phyloP scores from a whole-genome alignment of 2,329 filamentous ascomycete species.

The Claviceps spartinae region DNA sequence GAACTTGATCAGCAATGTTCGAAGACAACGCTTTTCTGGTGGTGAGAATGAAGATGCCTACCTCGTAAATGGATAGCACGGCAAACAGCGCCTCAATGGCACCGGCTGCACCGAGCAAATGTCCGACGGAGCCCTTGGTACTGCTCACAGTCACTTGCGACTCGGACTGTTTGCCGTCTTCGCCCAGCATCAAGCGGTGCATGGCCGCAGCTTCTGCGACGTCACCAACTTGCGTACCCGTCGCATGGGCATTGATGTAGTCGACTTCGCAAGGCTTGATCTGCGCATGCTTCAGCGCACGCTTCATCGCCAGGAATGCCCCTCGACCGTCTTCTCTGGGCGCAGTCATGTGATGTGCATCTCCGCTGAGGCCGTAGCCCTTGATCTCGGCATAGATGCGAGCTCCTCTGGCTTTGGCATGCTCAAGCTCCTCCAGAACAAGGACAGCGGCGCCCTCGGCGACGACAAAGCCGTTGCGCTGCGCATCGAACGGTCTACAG shows the following conservation, averaged over 20 bases:
- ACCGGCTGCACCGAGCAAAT: constrained; percentile 82
- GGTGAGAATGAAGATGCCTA: constrained; percentile 27
- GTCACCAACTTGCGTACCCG: constrained; percentile 75
- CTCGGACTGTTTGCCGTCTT: constrained; percentile 48
- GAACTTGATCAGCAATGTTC: neutral
- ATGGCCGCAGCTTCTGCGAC: constrained; percentile 79
- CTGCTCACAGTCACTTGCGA: constrained; percentile 70
- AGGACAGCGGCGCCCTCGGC: constrained; percentile 83
- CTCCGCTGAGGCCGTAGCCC: constrained; percentile 82
- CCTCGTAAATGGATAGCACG: constrained; percentile 64
- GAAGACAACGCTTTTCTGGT: neutral
- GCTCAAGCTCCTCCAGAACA: constrained; percentile 79
- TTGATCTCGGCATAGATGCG: constrained; percentile 76
- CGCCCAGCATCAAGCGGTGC: constrained; percentile 58
- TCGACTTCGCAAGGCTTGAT: constrained; percentile 59
- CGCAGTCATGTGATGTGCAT: constrained; percentile 88
- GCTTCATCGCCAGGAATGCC: constrained; percentile 72
- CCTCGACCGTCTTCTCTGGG: constrained; percentile 72
- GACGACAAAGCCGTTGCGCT: constrained; percentile 77
- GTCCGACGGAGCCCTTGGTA: constrained; percentile 85
- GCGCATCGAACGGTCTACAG: constrained; percentile 76
- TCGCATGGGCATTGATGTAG: constrained; percentile 94
- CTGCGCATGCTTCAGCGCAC: constrained; percentile 59
- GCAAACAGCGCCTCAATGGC: constrained; percentile 83
- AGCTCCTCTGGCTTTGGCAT: constrained; percentile 67